Base-by-base conservation (phyloP, 148 eudicot species). In the Silene uniflora region DNA sequence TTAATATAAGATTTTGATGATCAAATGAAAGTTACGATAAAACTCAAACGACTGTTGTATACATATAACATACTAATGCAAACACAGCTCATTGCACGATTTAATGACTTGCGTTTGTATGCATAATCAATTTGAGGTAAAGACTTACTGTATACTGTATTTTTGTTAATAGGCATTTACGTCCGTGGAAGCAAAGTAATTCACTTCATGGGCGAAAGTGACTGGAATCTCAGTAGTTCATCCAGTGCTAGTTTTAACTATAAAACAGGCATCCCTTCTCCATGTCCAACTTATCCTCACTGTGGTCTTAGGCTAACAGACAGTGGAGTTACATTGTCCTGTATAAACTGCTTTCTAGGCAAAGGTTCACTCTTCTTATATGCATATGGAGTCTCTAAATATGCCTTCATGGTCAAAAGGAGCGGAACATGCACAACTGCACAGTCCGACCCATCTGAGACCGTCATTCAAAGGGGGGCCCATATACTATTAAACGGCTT, bases 391-490 rank as follows among this genome's bases (percentile, higher is more conserved):
- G 98, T 90, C 14, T 77, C 73, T 75, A 89, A 89, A 21, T 82
- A 91, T 0, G 71, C 85, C 44, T 94, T 94, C 76, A 80, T 91
- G 13, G 79, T 93, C 76, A 94, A 83, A 89, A 84, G 98, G 70
- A 97, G 98, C 7, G 98, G 97, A 64, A 90, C 97, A 18, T 94
- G 98, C 83, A 94, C 96, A 71, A 90, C 89, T 8, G 98, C 97
- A 12, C 60, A 76, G 46, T 83, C 93, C n/a, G 98, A 94, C 80
- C 87, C 87, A 8, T 60, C 90, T 4, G 86, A 84, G 23, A 73
- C 83, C 12, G 92, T 85, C 64, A 71, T 94, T 29, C 93, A 91
- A 75, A 88, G 93, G 23, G 91, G 96, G 42, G 89, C 87, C 93
- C 79, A 88, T 69, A 89, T 94, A 27, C 91, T 91, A 39, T 91